Evolutionary conservation across 2,329 filamentous ascomycete genomes (phyloP), one percentile per base, ranked within the genome.

Genomic region (Grosmannia huntii): DNA sequence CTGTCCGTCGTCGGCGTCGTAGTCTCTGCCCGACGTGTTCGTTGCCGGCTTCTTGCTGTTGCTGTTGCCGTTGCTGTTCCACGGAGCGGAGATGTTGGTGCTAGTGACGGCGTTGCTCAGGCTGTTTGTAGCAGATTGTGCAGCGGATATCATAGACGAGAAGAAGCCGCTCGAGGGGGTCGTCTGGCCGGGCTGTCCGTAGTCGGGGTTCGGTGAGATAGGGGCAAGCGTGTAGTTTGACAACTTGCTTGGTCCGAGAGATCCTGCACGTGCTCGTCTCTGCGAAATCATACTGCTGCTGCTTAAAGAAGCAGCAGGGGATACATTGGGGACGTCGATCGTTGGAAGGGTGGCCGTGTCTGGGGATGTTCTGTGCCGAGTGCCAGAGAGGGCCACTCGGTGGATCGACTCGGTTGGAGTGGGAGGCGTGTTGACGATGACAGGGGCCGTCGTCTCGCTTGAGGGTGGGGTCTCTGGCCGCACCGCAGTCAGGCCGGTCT

Each of bases 131-230:
- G 92, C 92, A 78, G 87, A 96, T 71, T 97, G 92, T 21, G 94
- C 94, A 52, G 87, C 92, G 48, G 90, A 92, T 63, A 99, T 83
- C 68, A 99, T 88, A 28, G 89, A 91, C 5, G 90, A 95, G 72
- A 99, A 97, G 74, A 99, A 97, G 1, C 90, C 85, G 44, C 80
- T 76, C 57, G 81, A 78, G 66, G 63, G 76, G 56, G 62, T 72
- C 61, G 61, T 71, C 4, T 71, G 67, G 65, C 85, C 85, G 61
- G 61, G 71, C 4, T 71, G 67, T 65, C 85, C 85, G 70, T 72
- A 77, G 69, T 96, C 91, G 44, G 82, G 76, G 0, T 85, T 87
- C 9, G 90, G 89, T 3, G 90, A 88, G 56, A 94, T 75, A 10
- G 90, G 86, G 19, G 81, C 83, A 57, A 81, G 78, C 62, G 84